These are phyloP conservation scores for Schwanniomyces pseudopolymorphus DNA, from an alignment of 805 yeast species.

Conservation along the genomic window DNA sequence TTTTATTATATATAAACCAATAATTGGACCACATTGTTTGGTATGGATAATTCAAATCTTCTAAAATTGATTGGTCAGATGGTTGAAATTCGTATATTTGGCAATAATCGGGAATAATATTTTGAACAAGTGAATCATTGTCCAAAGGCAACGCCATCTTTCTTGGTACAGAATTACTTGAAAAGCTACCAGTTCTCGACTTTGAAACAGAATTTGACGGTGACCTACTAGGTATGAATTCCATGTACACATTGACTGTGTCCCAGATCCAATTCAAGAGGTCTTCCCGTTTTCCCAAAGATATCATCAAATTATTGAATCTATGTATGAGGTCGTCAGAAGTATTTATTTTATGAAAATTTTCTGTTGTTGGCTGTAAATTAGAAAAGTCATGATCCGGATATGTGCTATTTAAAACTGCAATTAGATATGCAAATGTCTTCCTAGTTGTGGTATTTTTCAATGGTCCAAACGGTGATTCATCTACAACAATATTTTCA, in stretches of 20 bases:
- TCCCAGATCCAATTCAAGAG: constrained; percentile 80
- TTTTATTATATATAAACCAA: constrained; percentile 91
- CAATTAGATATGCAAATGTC: constrained; percentile 86
- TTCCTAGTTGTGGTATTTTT: constrained; percentile 82
- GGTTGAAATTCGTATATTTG: constrained; percentile 64
- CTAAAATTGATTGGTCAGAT: constrained; percentile 58
- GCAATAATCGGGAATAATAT: constrained; percentile 41
- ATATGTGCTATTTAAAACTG: constrained; percentile 85
- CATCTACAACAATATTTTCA: constrained; percentile 30
- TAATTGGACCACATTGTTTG: constrained; percentile 70
- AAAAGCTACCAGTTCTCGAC: constrained; percentile 29
- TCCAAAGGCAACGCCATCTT: constrained; percentile 8
- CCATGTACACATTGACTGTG: constrained; percentile 79
- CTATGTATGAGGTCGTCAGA: constrained; percentile 55
- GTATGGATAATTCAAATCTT: constrained; percentile 52
- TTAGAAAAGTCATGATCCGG: constrained; percentile 95
- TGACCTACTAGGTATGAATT: constrained; percentile 42
- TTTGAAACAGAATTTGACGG: constrained; percentile 20
- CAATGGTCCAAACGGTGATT: constrained; percentile 88
- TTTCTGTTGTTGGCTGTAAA: constrained; percentile 74
- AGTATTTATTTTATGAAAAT: constrained; percentile 36
- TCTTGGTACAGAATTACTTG: constrained; percentile 5
- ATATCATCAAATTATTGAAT: constrained; percentile 73
- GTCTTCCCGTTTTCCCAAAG: constrained; percentile 43
- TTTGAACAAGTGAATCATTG: constrained; percentile 13